Evolutionary conservation across 1,139 yeast species (phyloP).

Genomic region (Pichia sp.): DNA sequence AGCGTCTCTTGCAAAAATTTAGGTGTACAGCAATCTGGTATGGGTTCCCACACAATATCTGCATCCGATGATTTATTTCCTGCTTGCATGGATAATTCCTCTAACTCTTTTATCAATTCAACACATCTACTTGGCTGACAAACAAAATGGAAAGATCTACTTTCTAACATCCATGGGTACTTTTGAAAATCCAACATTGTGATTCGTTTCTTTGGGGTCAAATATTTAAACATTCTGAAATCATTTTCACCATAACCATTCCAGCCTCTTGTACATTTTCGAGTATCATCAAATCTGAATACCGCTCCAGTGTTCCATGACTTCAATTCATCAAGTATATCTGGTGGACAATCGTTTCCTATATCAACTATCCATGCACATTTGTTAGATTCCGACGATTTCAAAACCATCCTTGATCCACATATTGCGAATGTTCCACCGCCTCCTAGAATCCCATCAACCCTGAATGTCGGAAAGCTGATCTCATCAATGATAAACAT

Average conservation of each 20-base stretch:
- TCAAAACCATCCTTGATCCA: slow-evolving; percentile 65
- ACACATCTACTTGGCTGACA: slow-evolving; percentile 66
- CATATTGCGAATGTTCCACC: slow-evolving; percentile 83
- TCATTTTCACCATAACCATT: slow-evolving; percentile 69
- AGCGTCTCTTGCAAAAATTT: slow-evolving; percentile 44
- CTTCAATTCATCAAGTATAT: slow-evolving; percentile 44
- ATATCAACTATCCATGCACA: slow-evolving; percentile 75
- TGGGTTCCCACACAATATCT: slow-evolving; percentile 76
- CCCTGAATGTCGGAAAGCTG: slow-evolving; percentile 48
- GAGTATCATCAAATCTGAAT: slow-evolving; percentile 46
- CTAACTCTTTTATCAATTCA: slow-evolving; percentile 10
- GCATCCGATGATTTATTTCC: slow-evolving; percentile 27
- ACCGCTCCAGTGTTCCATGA: slow-evolving; percentile 64
- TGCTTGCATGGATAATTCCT: not conserved
- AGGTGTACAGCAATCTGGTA: slow-evolving; percentile 69
- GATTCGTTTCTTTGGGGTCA: slow-evolving; percentile 64
- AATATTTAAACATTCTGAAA: slow-evolving; percentile 53
- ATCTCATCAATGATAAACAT: slow-evolving; percentile 94
- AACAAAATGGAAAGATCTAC: slow-evolving; percentile 65
- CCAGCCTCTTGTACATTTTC: slow-evolving; percentile 80
- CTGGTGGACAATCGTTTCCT: slow-evolving; percentile 72
- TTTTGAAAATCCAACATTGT: slow-evolving; percentile 55
- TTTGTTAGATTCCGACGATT: slow-evolving; percentile 34
- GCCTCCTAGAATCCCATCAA: slow-evolving; percentile 73
- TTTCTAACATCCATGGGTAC: slow-evolving; percentile 36